Percentiles rank a stretch among this genome's conserved stretches.
Conservation (phyloP, 139 green algal genomes). For the Chlamydomonas incerta region DNA sequence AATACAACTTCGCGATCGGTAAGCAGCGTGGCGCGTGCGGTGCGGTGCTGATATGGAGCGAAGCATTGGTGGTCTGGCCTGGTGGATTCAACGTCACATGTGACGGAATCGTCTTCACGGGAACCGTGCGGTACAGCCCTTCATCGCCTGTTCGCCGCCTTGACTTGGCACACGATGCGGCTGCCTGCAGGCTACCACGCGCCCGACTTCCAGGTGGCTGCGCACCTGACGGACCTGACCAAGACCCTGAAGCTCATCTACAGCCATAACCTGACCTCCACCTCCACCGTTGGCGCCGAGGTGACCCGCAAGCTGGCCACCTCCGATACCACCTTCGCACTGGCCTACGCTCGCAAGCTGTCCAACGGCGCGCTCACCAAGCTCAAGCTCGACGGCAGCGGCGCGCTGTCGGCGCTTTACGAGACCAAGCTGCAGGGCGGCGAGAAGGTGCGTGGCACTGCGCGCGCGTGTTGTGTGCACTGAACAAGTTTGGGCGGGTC, state of each 20-base stretch:
- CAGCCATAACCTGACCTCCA: constrained; percentile 38
- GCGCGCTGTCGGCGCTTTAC: constrained; percentile 53
- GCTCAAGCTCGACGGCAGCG: constrained; percentile 52
- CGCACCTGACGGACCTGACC: constrained; percentile 35
- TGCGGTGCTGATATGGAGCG: too few species aligned
- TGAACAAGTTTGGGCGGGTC: too few species aligned
- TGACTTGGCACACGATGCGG: too few species aligned
- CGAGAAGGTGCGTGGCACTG: constrained; percentile 37
- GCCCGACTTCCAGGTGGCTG: constrained; percentile 56
- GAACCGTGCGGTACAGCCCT: too few species aligned
- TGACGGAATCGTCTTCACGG: too few species aligned
- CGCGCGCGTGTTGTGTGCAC: too few species aligned
- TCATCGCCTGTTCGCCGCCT: too few species aligned
- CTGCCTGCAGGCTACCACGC: constrained; percentile 49
- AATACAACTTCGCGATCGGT: constrained; percentile 66
- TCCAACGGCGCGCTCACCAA: constrained; percentile 51
- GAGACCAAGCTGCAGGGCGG: constrained; percentile 57
- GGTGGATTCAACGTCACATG: too few species aligned
- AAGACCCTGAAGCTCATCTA: constrained; percentile 48
- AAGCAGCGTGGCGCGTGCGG: neutral
- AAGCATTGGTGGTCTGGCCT: too few species aligned
- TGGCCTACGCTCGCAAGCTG: constrained; percentile 54
- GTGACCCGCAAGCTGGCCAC: constrained; percentile 48
- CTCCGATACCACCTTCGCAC: constrained; percentile 42
- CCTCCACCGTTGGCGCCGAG: constrained; percentile 46